Evolutionary conservation across 2,329 filamentous ascomycete species (phyloP).

Genomic region (Boeremia lycopersici): DNA sequence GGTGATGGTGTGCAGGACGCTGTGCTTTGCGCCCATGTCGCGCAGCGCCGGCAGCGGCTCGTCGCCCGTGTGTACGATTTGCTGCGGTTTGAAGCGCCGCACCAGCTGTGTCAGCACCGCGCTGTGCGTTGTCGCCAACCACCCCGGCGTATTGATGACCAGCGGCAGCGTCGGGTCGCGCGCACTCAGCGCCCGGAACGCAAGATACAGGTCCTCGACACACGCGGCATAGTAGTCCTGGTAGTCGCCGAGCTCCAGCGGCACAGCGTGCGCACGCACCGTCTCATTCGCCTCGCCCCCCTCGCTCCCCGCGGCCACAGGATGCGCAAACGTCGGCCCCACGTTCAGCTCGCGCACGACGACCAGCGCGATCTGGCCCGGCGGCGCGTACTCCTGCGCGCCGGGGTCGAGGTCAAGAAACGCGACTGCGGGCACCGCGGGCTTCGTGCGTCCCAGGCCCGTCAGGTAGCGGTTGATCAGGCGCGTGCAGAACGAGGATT

Average conservation of each 20-base stretch:
- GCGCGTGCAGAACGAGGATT: conserved; percentile 74
- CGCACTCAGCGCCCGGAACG: conserved; percentile 58
- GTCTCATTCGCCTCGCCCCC: conserved; percentile 44
- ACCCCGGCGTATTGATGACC: conserved; percentile 76
- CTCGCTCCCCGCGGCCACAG: conserved; percentile 31
- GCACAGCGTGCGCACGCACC: conserved; percentile 69
- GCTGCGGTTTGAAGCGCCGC: conserved; percentile 59
- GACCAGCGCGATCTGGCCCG: conserved; percentile 72
- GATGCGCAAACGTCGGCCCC: conserved; percentile 70
- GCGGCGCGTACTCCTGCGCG: conserved; percentile 75
- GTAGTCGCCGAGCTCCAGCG: conserved; percentile 69
- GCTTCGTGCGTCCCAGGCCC: conserved; percentile 39
- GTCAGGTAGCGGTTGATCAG: conserved; percentile 72
- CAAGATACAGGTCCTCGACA: conserved; percentile 65
- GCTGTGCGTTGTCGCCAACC: conserved; percentile 73
- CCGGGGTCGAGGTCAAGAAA: conserved; percentile 79
- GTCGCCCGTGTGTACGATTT: conserved; percentile 69
- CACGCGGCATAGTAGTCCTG: conserved; percentile 70
- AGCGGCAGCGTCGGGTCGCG: conserved; percentile 59
- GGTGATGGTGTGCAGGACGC: conserved; percentile 60
- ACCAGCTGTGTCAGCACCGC: conserved; percentile 67
- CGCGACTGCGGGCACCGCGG: conserved; percentile 51
- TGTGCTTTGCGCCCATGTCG: conserved; percentile 19
- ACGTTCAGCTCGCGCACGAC: conserved; percentile 67
- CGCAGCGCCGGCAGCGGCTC: too few relatives aligned